Percentiles rank a stretch among this genome's conserved stretches.
phyloP scores from a whole-genome alignment of 108 stramenopile species.

The Skeletonema menzelii region DNA sequence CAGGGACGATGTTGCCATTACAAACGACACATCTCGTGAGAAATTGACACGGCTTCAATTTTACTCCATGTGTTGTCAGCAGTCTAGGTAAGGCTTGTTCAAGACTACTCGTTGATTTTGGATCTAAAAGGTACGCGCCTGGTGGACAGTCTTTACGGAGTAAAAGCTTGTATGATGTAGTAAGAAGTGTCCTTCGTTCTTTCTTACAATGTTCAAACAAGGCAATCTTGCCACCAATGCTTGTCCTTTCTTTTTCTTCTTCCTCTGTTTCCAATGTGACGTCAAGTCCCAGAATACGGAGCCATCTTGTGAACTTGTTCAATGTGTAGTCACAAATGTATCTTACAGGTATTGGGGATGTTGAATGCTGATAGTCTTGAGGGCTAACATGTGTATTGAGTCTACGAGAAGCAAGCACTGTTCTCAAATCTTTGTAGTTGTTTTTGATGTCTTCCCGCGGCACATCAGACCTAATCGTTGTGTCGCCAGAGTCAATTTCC shows the following conservation, averaged over 20 bases:
- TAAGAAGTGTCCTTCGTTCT: conserved; percentile 74
- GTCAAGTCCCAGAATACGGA: conserved; percentile 86
- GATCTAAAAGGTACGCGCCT: conserved; percentile 73
- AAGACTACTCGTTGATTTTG: conserved; percentile 58
- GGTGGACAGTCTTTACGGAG: conserved; percentile 83
- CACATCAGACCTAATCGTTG: neutral
- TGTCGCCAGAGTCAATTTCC: neutral
- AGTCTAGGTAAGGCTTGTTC: conserved; percentile 74
- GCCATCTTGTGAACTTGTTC: conserved; percentile 78
- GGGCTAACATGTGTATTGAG: conserved; percentile 25
- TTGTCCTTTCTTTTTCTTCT: conserved; percentile 74
- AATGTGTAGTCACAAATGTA: conserved; percentile 67
- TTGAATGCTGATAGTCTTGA: conserved; percentile 42
- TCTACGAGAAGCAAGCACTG: conserved; percentile 23
- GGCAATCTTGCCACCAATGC: conserved; percentile 46
- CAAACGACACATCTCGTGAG: conserved; percentile 85
- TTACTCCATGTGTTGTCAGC: conserved; percentile 72
- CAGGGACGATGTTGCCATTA: conserved; percentile 74
- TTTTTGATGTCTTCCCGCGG: neutral
- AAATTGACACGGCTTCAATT: conserved; percentile 61
- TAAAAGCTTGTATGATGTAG: conserved; percentile 81
- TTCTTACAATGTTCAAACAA: conserved; percentile 77
- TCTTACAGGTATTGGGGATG: conserved; percentile 25
- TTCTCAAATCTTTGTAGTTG: conserved; percentile 20
- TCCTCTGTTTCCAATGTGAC: conserved; percentile 79